Evolutionary conservation across 225 moss, liverwort and hornwort species (phyloP), one percentile per base, ranked within the genome.

Genomic region (Thuidium tamariscinum): DNA sequence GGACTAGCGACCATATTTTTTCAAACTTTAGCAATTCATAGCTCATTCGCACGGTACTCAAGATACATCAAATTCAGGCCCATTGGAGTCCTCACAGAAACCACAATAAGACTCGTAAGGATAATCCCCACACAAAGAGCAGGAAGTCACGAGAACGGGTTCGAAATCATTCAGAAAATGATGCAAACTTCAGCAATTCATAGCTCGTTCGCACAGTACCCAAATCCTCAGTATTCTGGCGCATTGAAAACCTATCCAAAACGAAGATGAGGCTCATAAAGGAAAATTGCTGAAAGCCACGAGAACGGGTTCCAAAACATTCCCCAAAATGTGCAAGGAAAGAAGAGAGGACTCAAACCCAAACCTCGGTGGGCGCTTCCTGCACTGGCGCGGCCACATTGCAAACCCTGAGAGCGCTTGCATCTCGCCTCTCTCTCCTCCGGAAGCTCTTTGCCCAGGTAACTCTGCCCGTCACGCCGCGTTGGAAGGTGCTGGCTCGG

Each of bases 311-410:
- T 65, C 19, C 9, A 30, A 21, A 55, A 13, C 41, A 41, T 22
- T 41, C 41, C 10, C 7, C 6, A 25, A 60, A 41, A 6, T 48
- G 26, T 59, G n/a, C 46, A 72, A 54, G 59, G 46, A 57, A 71
- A 44, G 59, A 23, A 48, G 83, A 22, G 3, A 36, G 13, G 46
- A 23, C 11, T 1, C 41, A 83, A 84, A 84, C 19, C 89, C 65
- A 32, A 44, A 93, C 93, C 93, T 90, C 93, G 1, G 83, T 83
- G 26, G 79, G 27, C 17, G 79, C 67, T 82, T 89, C 81, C 68
- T 90, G 85, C 76, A 92, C 84, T 36, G 91, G 88, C 29, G 86
- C 82, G 69, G 92, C 92, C 17, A 92, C 92, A 84, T 86, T 92
- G 86, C 64, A 6, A 36, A 83, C 83, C 83, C 60, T 60, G 73